Conservation (phyloP, 2,329 filamentous ascomycete species). For the Pseudogymnoascus sp. region DNA sequence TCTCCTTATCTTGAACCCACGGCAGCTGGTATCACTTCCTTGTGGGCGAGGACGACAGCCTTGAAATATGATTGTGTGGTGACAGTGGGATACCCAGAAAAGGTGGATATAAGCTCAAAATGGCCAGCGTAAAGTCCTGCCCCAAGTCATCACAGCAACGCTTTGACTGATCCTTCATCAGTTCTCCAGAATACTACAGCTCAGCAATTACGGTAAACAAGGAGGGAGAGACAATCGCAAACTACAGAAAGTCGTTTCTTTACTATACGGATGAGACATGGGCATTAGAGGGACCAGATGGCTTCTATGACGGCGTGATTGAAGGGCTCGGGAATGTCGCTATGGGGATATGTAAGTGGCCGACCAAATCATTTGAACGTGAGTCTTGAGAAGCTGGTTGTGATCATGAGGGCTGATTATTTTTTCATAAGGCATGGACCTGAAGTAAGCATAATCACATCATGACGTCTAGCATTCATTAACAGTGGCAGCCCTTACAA, state of each 20-base stretch:
- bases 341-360: constrained; percentile 45
- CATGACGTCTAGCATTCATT: neutral
- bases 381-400: constrained; percentile 4
- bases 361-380: neutral
- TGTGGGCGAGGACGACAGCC: constrained; percentile 63
- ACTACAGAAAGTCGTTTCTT: constrained; percentile 54
- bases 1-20: constrained; percentile 56
- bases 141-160: no score
- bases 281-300: constrained; percentile 46
- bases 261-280: constrained; percentile 56
- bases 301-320: constrained; percentile 42
- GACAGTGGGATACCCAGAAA: constrained; percentile 45
- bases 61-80: constrained; percentile 61
- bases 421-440: constrained; percentile 42
- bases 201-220: constrained; percentile 46
- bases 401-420: neutral
- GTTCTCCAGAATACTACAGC: constrained; percentile 48
- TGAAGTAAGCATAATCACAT: constrained; percentile 42
- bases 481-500: constrained; percentile 12
- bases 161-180: no score
- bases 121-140: constrained; percentile 35
- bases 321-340: constrained; percentile 40
- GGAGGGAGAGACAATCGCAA: constrained; percentile 52
- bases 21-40: constrained; percentile 56
- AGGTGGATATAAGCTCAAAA: constrained; percentile 42